A percentile compares a stretch with the other conserved stretches of the same genome.
These are phyloP conservation scores for Talaromyces sp. DNA, from an alignment of 2,329 filamentous ascomycete species.

Conservation along the genomic window DNA sequence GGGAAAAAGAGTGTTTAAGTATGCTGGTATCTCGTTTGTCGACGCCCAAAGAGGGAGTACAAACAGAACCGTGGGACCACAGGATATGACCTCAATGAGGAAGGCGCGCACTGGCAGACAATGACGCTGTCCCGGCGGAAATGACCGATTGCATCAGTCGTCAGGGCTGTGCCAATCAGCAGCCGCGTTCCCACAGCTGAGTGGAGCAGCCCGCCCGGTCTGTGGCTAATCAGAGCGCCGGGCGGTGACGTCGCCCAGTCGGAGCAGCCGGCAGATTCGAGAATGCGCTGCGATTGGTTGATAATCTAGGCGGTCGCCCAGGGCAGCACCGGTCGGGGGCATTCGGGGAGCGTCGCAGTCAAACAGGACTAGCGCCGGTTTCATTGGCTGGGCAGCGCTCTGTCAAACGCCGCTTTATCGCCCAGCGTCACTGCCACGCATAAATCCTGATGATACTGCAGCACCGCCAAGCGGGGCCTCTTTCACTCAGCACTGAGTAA, in stretches of 20 bases:
- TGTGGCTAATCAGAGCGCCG: neutral
- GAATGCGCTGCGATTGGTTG: neutral
- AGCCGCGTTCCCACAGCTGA: no score
- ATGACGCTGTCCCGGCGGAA: constrained; percentile 12
- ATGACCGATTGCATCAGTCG: constrained; percentile 14
- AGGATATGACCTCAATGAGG: constrained; percentile 8
- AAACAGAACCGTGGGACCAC: constrained; percentile 3
- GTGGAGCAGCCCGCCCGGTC: neutral
- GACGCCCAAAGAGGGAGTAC: neutral
- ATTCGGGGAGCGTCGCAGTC: constrained; percentile 13
- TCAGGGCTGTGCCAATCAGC: neutral
- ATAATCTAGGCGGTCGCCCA: neutral
- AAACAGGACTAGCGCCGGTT: constrained; percentile 8
- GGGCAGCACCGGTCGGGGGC: neutral
- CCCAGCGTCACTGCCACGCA: constrained; percentile 9
- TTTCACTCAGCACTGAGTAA: neutral
- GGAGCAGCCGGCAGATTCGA: constrained; percentile 1
- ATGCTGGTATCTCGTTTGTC: constrained; percentile 5
- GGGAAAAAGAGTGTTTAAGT: constrained; percentile 16
- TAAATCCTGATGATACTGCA: constrained; percentile 10
- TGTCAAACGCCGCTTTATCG: neutral
- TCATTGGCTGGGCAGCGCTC: neutral
- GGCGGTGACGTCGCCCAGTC: constrained; percentile 18
- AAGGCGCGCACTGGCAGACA: constrained; percentile 10
- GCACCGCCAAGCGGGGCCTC: constrained; percentile 6